Evolutionary conservation across 2,329 filamentous ascomycete species (phyloP), one percentile per base, ranked within the genome.

Genomic region (Clonostachys rosea): DNA sequence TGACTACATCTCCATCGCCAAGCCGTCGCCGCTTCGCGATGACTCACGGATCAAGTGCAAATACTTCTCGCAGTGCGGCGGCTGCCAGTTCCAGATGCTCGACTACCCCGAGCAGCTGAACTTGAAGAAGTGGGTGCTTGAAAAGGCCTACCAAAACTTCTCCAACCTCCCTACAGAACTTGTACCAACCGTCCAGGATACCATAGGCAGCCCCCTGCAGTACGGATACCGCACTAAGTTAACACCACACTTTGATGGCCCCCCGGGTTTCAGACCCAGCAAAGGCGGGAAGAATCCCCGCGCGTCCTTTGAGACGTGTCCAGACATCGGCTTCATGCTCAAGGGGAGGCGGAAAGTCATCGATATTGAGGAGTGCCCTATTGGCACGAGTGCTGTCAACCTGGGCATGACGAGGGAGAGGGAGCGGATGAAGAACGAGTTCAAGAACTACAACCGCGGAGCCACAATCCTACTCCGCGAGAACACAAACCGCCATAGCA

Each of bases 1-100:
- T 55, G 92, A 97, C 68, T 90, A 95, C 58, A 60, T 97, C 59
- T 85, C 85, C 50, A 79, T 97, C 40, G 70, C 84, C 35, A 81
- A 79, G 48, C 84, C 91, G 1, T 91, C 89, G 0, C 77, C 83
- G 2, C 74, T 86, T 47, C 86, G 94, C 57, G 86, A 96, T 58
- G 87, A 94, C 58, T 75, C 77, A 36, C 81, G 88, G 18, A 78
- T 95, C 56, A 77, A 77, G 48, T 99, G 94, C 72, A 78, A 81
- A 57, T 97, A 99, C 74, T 99, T 99, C 61, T 74, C 82, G 39
- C 79, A 76, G 47, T 99, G 94, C 67, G 89, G 87, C 10, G 94
- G 94, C 34, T 99, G 94, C 63, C 94, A 99, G 68, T 91, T 97
- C 66, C 94, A 99, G 71, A 96, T 97, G 89, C 80, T 99, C 52